Evolutionary conservation across 192 early-diverging fungal genomes (phyloP), one percentile per base, ranked within the genome.

Genomic region (Backusella sp.): DNA sequence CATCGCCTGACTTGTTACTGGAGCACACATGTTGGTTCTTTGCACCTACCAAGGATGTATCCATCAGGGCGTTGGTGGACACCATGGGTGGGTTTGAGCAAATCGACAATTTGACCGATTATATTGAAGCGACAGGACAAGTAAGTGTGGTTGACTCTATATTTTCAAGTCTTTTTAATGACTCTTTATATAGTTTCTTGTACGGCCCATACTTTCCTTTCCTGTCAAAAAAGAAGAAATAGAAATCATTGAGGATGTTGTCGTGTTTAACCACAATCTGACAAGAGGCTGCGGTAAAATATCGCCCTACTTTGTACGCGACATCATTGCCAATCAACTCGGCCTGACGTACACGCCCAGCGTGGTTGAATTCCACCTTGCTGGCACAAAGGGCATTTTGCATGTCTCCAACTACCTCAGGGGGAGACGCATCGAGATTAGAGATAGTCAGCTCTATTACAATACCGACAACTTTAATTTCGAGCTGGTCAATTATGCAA

Each of bases 231-330:
- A 72, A 2, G 69, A 77, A 15, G 85, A 88, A 4, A 80, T 90
- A 1, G 66, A 67, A 41, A 56, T 74, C 8, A 82, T 90, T 30
- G 72, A 75, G 3, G 93, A 94, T 71, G 79, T 93, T 56, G 80
- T 83, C 62, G 44, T 80, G 9, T 80, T 88, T 56, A 77, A 80
- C 1, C 85, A 87, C 65, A 80, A 66, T 14, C 92, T 94, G 70
- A 91, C 90, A 41, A 91, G 92, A 75, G 93, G 92, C 0, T 83
- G 88, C 12, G 93, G 93, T 23, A 81, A 83, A n/a, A 83, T 94
- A 21, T 88, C 88, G 0, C 59, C 56, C 7, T 23, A 62, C 6
- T 73, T 94, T 35, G 83, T 87, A 3, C 52, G 73, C 26, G 53
- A 73, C 19, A 81, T 88, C 23, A 28, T 62, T 26, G 79, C 79